phyloP scores from a whole-genome alignment of 805 yeast species.

The Jamesozyma hellenica region DNA sequence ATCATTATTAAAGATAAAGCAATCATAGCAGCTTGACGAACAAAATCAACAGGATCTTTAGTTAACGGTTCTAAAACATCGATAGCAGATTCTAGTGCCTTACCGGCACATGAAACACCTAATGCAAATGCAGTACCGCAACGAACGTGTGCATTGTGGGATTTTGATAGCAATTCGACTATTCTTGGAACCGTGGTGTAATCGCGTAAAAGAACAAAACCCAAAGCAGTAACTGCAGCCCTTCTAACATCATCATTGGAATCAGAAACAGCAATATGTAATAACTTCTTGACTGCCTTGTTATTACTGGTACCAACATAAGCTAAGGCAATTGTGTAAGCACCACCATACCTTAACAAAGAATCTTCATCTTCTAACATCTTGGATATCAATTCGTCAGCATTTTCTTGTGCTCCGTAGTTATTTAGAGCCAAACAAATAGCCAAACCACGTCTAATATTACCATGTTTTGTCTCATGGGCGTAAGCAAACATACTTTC shows the following conservation, averaged over 20 bases:
- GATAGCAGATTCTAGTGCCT: conserved; percentile 77
- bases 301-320: conserved; percentile 95
- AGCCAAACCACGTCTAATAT: conserved; percentile 86
- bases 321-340: conserved; percentile 86
- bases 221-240: conserved; percentile 85
- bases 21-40: conserved; percentile 93
- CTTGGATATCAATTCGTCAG: conserved; percentile 56
- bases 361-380: conserved; percentile 70
- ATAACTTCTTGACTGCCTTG: conserved; percentile 69
- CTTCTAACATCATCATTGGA: conserved; percentile 94
- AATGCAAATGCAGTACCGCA: conserved; percentile 96
- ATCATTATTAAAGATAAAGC: conserved; percentile 86
- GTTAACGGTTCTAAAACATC: conserved; percentile 88
- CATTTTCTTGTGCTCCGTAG: conserved; percentile 76
- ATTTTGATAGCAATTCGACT: conserved; percentile 83
- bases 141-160: conserved; percentile 96
- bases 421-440: conserved; percentile 79
- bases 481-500: conserved; percentile 85
- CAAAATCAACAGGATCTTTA: conserved; percentile 92
- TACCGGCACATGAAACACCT: conserved; percentile 95
- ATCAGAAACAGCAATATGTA: conserved; percentile 93
- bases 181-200: conserved; percentile 90
- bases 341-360: conserved; percentile 89
- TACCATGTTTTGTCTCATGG: conserved; percentile 91
- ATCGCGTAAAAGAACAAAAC: conserved; percentile 83